phyloP scores from a whole-genome alignment of 2,329 filamentous ascomycete genomes.

The Colletotrichum sp. region DNA sequence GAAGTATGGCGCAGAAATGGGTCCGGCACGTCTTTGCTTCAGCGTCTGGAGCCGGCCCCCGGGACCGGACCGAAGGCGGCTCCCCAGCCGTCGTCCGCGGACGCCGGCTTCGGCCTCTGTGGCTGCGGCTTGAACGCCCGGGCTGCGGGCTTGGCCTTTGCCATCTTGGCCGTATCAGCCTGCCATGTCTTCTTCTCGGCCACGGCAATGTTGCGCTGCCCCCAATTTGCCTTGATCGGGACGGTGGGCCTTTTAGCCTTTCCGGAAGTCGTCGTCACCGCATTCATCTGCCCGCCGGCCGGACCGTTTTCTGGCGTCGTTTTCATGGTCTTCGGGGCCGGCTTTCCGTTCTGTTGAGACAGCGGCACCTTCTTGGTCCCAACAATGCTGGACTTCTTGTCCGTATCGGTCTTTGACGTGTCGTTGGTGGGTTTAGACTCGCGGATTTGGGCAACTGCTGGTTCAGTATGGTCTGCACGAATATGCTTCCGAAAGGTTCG shows the following conservation, averaged over 20 bases:
- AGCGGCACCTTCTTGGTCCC: background rate
- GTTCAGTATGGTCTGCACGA: background rate
- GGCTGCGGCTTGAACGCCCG: background rate
- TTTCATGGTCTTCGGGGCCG: background rate
- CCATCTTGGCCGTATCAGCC: background rate
- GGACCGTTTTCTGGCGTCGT: background rate
- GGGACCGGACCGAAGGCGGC: background rate
- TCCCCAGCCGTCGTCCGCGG: background rate
- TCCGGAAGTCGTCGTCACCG: background rate
- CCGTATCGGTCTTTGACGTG: background rate
- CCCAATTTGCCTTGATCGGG: background rate
- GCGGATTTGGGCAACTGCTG: background rate
- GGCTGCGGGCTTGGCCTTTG: background rate
- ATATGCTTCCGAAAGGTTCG: background rate
- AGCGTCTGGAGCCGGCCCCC: background rate
- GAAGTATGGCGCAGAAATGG: background rate
- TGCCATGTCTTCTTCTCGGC: background rate
- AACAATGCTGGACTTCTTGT: background rate
- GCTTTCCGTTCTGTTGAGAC: background rate
- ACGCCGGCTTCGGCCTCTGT: background rate
- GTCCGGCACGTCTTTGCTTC: background rate
- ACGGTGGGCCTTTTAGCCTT: background rate
- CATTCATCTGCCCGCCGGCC: background rate
- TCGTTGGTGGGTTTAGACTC: background rate
- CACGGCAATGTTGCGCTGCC: background rate